Evolutionary conservation across 2,329 filamentous ascomycete species (phyloP).

Genomic region (Aspergillus intermedius): DNA sequence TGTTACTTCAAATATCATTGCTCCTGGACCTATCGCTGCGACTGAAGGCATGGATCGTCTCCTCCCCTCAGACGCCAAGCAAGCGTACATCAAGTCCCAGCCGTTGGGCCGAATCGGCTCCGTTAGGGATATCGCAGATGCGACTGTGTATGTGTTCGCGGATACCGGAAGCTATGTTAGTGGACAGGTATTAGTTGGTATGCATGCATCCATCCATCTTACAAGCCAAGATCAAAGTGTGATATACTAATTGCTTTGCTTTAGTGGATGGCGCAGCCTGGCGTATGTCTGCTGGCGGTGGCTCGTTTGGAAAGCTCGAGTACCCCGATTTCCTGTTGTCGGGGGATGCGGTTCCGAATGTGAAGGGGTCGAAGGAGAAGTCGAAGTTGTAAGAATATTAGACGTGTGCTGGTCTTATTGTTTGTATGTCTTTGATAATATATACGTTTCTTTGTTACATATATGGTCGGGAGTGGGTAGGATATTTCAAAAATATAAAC

Average conservation of each 20-base stretch:
- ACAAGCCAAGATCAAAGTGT: no score
- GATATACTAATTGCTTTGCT: no score
- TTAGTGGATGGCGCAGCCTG: conserved; percentile 36
- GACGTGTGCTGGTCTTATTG: not conserved
- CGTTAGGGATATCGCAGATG: conserved; percentile 84
- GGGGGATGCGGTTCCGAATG: conserved; percentile 49
- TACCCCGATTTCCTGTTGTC: conserved; percentile 57
- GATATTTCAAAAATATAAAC: no score
- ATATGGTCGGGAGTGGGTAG: no score
- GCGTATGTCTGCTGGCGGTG: conserved; percentile 28
- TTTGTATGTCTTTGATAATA: not conserved
- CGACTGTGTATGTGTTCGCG: conserved; percentile 82
- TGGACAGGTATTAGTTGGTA: conserved; percentile 66
- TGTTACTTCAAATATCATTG: conserved; percentile 79
- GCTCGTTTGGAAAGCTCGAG: conserved; percentile 32
- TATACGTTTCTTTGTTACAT: no score
- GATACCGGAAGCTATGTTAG: conserved; percentile 82
- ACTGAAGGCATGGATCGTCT: conserved; percentile 75
- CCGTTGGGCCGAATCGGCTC: conserved; percentile 72
- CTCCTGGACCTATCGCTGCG: conserved; percentile 75
- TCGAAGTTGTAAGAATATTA: conserved; percentile 32
- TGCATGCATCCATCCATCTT: conserved; percentile 4
- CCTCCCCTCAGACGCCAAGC: conserved; percentile 46
- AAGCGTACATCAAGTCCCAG: conserved; percentile 46
- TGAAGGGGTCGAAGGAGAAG: conserved; percentile 37